Evolutionary conservation across 768 basidiomycete genomes (phyloP), one percentile per base, ranked within the genome.

Genomic region (Podaxis sp.): DNA sequence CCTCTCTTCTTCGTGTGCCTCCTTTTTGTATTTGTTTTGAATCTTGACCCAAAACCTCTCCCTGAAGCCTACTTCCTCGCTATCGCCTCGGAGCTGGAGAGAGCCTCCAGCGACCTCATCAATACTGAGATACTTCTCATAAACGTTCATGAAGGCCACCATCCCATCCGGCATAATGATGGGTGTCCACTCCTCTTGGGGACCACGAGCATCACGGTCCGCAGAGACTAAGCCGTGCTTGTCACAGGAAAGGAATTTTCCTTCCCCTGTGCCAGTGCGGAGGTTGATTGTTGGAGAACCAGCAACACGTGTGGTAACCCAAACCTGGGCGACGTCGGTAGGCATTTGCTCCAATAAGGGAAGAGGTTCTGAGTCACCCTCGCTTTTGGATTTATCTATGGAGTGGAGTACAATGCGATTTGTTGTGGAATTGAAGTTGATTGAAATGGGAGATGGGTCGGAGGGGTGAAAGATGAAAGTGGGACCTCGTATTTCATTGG

Each of bases 111-210:
- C 93, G 30, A 91, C 87, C 69, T 95, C 92, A 68, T 96, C 95
- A 48, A 96, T 78, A 56, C 86, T 75, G 49, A 97, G 83, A 73
- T 92, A 95, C 70, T 89, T 96, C 71, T 95, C 93, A 69, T 96
- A 95, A 10, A 92, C 81, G 74, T 89, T 94, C 86, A 88, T 87
- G 71, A 95, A 90, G 6, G 91, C 90, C 53, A 91, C 86, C 89
- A 94, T 92, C 46, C 91, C 92, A 65, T 91, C 91, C 10, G 90
- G 86, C 24, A 92, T 74, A 60, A 95, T 78, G 26, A 93, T 84
- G 15, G 94, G 90, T 2, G 90, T 91, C 92, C 94, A 97, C 74
- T 96, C 95, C 74, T 97, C 95, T 74, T 96, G 93, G 3, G 92
- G 90, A 1, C 95, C 95, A 36, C 95, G 84, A 28, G 95, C 95